phyloP scores from a whole-genome alignment of 2,329 filamentous ascomycete genomes.

The Penicillium sp. region DNA sequence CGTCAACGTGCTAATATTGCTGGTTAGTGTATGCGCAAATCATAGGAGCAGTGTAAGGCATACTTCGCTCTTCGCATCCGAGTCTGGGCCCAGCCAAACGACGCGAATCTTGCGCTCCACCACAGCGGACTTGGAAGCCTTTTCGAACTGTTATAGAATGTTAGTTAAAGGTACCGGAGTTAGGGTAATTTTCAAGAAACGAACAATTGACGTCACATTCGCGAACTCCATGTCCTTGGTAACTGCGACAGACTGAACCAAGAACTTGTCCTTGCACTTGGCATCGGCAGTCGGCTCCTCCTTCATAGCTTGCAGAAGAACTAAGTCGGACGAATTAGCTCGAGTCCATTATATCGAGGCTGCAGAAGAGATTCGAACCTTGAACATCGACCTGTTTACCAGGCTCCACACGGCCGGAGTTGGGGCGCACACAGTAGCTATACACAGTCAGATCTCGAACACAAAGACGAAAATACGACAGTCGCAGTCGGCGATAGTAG shows the following conservation, averaged over 20 bases:
- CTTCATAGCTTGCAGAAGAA: conserved; percentile 97
- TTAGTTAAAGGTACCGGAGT: neutral
- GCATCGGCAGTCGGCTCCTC: conserved; percentile 82
- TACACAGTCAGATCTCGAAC: conserved; percentile 22
- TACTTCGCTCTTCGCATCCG: conserved; percentile 37
- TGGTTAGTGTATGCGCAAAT: conserved; percentile 2
- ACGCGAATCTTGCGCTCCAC: conserved; percentile 97
- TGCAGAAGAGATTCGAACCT: conserved; percentile 55
- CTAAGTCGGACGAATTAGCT: conserved; percentile 50
- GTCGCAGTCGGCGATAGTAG: conserved; percentile 19
- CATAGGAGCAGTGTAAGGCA: conserved; percentile 9
- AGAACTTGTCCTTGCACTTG: conserved; percentile 95
- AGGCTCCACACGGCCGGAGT: conserved; percentile 92
- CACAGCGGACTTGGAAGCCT: conserved; percentile 72
- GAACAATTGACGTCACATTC: conserved; percentile 78
- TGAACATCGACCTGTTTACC: conserved; percentile 89
- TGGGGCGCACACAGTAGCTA: conserved; percentile 96
- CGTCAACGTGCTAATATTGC: conserved; percentile 33
- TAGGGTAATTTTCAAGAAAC: conserved; percentile 31
- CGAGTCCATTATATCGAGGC: conserved; percentile 2
- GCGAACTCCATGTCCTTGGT: conserved; percentile 79
- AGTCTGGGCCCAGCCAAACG: conserved; percentile 71
- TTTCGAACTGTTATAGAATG: conserved; percentile 64
- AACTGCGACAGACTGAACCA: conserved; percentile 88
- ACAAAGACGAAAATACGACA: neutral